These are phyloP conservation scores for Mycena citricolor DNA, from an alignment of 1,284 basidiomycete species.

Conservation along the genomic window DNA sequence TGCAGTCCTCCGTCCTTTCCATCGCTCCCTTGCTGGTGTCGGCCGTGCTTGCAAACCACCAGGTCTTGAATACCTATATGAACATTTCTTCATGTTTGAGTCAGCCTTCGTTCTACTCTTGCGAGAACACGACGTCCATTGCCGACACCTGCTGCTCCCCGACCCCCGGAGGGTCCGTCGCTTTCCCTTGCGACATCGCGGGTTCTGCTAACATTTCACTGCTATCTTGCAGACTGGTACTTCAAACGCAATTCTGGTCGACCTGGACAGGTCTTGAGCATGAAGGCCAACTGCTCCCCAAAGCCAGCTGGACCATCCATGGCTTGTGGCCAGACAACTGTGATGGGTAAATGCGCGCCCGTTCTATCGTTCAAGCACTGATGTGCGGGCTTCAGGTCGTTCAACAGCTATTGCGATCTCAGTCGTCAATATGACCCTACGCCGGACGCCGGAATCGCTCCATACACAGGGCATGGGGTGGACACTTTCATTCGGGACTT, in stretches of 20 bases:
- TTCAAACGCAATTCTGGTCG: conserved; percentile 70
- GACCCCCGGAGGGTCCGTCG: conserved; percentile 53
- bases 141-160: conserved; percentile 66
- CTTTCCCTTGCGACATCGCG: background rate
- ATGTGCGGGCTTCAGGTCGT: conserved; percentile 42
- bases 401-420: conserved; percentile 61
- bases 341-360: conserved; percentile 48
- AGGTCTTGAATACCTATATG: conserved; percentile 38
- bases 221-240: conserved; percentile 56
- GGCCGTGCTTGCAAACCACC: conserved; percentile 17
- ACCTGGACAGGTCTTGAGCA: conserved; percentile 68
- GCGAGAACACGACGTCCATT: conserved; percentile 62
- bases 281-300: conserved; percentile 62
- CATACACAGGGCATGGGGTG: conserved; percentile 58
- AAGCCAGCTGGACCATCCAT: conserved; percentile 68
- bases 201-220: background rate
- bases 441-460: conserved; percentile 56
- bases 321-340: conserved; percentile 78
- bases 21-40: conserved; percentile 25
- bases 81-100: conserved; percentile 40
- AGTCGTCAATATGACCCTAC: conserved; percentile 62
- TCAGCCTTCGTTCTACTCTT: conserved; percentile 51
- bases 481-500: conserved; percentile 62
- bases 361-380: background rate
- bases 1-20: no score